Conservation (phyloP, 352 stramenopile genomes). For the Pythium phragmiticola region DNA sequence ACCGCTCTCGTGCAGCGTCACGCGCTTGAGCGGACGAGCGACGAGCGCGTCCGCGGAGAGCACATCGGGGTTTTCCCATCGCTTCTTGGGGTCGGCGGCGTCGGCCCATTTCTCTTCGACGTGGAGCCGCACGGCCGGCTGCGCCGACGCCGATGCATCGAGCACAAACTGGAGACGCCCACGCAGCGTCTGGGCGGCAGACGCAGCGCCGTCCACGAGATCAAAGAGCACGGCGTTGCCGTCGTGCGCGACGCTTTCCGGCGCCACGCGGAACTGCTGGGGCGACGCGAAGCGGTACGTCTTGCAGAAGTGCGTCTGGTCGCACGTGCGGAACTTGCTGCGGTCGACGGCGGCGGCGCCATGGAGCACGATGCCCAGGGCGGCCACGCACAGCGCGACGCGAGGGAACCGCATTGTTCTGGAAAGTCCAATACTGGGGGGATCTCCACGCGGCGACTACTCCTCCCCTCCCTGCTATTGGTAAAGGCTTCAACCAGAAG, state of each 20-base stretch:
- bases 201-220: slow-evolving; percentile 30
- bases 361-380: neutral
- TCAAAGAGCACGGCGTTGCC: slow-evolving; percentile 47
- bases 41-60: slow-evolving; percentile 35
- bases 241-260: slow-evolving; percentile 29
- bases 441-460: neutral
- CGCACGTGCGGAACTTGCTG: slow-evolving; percentile 98
- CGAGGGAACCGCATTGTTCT: slow-evolving; percentile 11
- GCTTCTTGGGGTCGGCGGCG: slow-evolving; percentile 45
- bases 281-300: slow-evolving; percentile 48
- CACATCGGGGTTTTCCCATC: slow-evolving; percentile 58
- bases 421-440: neutral
- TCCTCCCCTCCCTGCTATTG: neutral
- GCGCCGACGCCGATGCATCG: slow-evolving; percentile 24
- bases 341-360: slow-evolving; percentile 88
- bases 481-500: slow-evolving; percentile 6
- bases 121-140: slow-evolving; percentile 62
- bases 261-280: slow-evolving; percentile 35
- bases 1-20: slow-evolving; percentile 36
- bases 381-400: slow-evolving; percentile 8
- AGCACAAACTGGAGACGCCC: slow-evolving; percentile 60
- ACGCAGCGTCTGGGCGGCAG: slow-evolving; percentile 24
- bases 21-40: slow-evolving; percentile 34
- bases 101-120: slow-evolving; percentile 55
- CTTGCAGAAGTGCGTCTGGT: slow-evolving; percentile 97